Base-by-base conservation (phyloP, 441 rosid species). In the Euphorbia schlechtendalii region DNA sequence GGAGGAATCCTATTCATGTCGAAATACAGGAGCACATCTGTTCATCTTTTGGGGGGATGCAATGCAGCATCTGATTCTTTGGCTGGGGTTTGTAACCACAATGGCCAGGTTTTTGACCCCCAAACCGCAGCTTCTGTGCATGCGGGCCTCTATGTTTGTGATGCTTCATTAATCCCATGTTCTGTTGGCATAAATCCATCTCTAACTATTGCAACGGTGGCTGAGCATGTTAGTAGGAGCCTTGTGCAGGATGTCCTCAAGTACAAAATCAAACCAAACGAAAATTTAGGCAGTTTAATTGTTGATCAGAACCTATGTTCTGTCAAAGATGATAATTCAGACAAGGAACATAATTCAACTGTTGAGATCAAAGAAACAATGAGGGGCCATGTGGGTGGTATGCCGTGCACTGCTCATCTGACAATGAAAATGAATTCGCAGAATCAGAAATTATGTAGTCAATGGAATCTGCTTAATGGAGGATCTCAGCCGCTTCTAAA, bases 1-100 rank as follows among this genome's bases (percentile, higher is more conserved):
- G 86, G 86, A 3, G 83, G 80, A 40, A 60, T 73, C 61, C 77
- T 82, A 17, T 82, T 71, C 71, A 69, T 82, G 72, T 77, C 81
- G 0, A 82, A 67, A 66, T 77, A 73, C 49, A 62, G 83, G 17
- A 79, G 85, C 71, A 69, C 85, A 17, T 53, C 81, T 1, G 85
- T 81, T 65, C 85, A 79, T 69, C 81, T 73, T 51, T 66, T 79
- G 41, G 83, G 85, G 38, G 85, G 85, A 24, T 79, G 83, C 75
- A 79, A 71, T 62, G 83, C 72, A 49, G 69, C 83, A 21, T 59
- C 64, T 22, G 78, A 79, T 66, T 56, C 61, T 32, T 71, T 71
- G 20, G 27, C 40, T 1, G 85, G 83, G 25, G 86, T 79, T 21
- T 82, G 83, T 46, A 75, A 75, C 45, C 71, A 78, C 25, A 57